Conservation (phyloP, 495 filamentous ascomycete species). For the Talaromyces proteolyticus region DNA sequence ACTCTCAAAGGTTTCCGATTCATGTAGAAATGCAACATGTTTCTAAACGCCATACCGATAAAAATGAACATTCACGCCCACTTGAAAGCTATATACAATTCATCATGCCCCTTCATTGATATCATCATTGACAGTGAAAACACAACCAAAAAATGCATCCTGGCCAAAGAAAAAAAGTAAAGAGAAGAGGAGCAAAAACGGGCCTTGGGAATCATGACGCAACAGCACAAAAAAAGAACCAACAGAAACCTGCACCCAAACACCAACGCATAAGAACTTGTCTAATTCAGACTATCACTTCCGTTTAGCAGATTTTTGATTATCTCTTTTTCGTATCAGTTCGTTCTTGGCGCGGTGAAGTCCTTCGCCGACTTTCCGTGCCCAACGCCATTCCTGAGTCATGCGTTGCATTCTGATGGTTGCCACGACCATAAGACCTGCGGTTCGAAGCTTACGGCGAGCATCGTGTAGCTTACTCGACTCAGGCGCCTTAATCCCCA, state of each 20-base stretch:
- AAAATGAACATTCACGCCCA: background rate
- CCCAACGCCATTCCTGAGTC: slow-evolving; percentile 43
- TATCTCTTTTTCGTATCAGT: slow-evolving; percentile 34
- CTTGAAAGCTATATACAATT: background rate
- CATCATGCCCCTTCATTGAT: slow-evolving; percentile 3
- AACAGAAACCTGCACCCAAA: background rate
- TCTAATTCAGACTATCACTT: background rate
- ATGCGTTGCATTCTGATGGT: slow-evolving; percentile 48
- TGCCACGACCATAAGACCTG: slow-evolving; percentile 48
- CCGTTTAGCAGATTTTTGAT: background rate
- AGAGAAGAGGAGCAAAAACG: background rate
- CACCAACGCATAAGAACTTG: background rate
- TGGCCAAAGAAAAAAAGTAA: background rate
- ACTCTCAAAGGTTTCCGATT: too few relatives aligned
- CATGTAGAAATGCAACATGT: too few relatives aligned
- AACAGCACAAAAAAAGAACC: too few relatives aligned
- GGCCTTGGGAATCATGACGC: background rate
- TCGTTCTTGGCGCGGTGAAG: slow-evolving; percentile 40
- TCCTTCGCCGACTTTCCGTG: slow-evolving; percentile 39
- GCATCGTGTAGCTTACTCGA: slow-evolving; percentile 22
- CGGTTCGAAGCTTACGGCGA: slow-evolving; percentile 41
- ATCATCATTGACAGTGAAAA: slow-evolving; percentile 2
- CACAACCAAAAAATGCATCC: background rate
- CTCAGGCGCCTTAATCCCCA: slow-evolving; percentile 54
- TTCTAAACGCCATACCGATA: background rate